phyloP scores from a whole-genome alignment of 345 rosid species.

The Eutrema heterophyllum region DNA sequence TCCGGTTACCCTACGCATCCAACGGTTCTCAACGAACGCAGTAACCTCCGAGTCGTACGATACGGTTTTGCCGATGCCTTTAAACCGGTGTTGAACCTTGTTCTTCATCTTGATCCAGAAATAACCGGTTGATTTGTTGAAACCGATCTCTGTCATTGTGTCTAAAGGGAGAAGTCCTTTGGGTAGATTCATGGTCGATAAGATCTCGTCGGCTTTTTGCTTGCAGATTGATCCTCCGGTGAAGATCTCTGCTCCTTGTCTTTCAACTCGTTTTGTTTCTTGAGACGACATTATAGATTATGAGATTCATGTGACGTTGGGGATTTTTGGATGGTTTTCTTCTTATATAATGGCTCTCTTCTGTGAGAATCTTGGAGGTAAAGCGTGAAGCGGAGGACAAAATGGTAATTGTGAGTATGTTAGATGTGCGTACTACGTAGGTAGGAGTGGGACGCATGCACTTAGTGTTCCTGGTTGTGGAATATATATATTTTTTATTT shows the following conservation, averaged over 20 bases:
- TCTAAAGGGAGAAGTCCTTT: slow-evolving; percentile 53
- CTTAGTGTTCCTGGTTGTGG: background rate
- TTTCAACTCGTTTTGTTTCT: slow-evolving; percentile 21
- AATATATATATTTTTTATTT: background rate
- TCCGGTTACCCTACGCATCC: slow-evolving; percentile 45
- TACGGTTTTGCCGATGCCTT: slow-evolving; percentile 33
- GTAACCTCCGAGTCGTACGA: slow-evolving; percentile 54
- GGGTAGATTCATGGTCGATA: slow-evolving; percentile 43
- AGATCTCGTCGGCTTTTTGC: slow-evolving; percentile 40
- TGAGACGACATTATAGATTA: slow-evolving; percentile 24
- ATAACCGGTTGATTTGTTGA: slow-evolving; percentile 48
- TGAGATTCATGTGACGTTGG: no score
- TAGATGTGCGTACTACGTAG: background rate
- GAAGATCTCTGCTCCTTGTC: slow-evolving; percentile 50
- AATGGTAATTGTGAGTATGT: background rate
- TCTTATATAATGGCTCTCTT: no score
- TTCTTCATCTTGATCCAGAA: slow-evolving; percentile 57
- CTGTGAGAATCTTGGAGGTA: no score
- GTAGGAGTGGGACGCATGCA: background rate
- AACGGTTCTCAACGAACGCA: slow-evolving; percentile 44
- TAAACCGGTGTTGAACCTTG: slow-evolving; percentile 38
- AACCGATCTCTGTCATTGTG: slow-evolving; percentile 50
- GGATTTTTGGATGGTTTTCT: no score
- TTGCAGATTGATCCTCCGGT: slow-evolving; percentile 43
- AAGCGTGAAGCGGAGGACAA: background rate